Base-by-base conservation (phyloP, 768 basidiomycete genomes). In the Hortiboletus campestris region DNA sequence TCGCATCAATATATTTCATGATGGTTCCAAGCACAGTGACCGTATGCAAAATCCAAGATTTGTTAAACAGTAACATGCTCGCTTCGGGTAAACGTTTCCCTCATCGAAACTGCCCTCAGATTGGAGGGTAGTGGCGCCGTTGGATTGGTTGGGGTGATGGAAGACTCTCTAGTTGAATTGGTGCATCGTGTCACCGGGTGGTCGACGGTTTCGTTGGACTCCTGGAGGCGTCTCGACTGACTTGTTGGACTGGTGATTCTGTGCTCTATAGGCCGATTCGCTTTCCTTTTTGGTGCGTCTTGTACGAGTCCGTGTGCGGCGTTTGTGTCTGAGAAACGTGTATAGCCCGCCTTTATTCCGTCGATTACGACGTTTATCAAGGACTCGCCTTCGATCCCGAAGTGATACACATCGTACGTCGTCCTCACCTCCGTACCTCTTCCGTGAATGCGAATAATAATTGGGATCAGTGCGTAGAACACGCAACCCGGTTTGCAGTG, bases 401-500 rank as follows among this genome's bases (percentile, higher is more conserved):
- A 60, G 80, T 80, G 50, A 79, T 84, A 42, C 77, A 85, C 63
- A 83, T 85, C 16, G 83, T 84, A 54, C 31, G 60, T 55, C 12
- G 16, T 22, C 41, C 6, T n/a, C 14, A 9, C 12, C 17, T 28
- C 14, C 14, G n/a, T 42, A 3, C 19, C 14, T 17, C 31, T 32
- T n/a, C 17, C 11, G 6, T 25, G 28, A 16, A 28, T 25, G 39
- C 19, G 13, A 31, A 28, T 17, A 29, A 5, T 14, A 35, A 22
- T 29, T 12, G 22, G 28, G 8, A n/a, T n/a, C 0, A 19, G 25
- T 34, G 14, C 7, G 25, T 40, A 87, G 85, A 87, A 88, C 59
- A 85, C 85, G 0, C 86, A 88, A 71, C 85, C 84, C 0, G 84
- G 85, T 10, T 78, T 84, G 5, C 85, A 88, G 60, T 86, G 85